Evolutionary conservation across 1,139 yeast species (phyloP).

Genomic region (Yamadazyma triangularis): DNA sequence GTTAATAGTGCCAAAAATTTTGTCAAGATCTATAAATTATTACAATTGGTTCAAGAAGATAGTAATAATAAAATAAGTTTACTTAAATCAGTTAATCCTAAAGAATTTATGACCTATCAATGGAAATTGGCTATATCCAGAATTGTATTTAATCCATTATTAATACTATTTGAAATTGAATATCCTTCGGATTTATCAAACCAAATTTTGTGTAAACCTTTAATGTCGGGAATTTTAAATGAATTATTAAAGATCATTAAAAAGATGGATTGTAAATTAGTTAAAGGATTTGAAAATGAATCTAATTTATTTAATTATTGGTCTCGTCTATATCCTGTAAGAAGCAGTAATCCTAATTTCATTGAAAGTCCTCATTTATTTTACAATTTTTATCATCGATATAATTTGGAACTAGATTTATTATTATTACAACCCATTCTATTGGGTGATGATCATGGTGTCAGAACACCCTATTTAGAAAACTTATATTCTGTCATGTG

Average conservation of each 20-base stretch:
- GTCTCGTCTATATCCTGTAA: constrained; percentile 40
- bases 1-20: constrained; percentile 17
- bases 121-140: constrained; percentile 83
- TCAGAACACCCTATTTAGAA: constrained; percentile 87
- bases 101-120: constrained; percentile 67
- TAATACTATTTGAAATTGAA: constrained; percentile 68
- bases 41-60: constrained; percentile 32
- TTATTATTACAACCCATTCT: constrained; percentile 79
- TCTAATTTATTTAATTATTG: constrained; percentile 52
- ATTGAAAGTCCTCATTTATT: constrained; percentile 50
- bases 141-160: constrained; percentile 71
- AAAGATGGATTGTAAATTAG: constrained; percentile 72
- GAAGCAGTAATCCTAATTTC: constrained; percentile 18
- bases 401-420: constrained; percentile 63
- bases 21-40: constrained; percentile 26
- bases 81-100: constrained; percentile 46
- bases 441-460: constrained; percentile 78
- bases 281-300: constrained; percentile 64
- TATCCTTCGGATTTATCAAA: constrained; percentile 52
- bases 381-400: constrained; percentile 54
- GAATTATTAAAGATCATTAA: constrained; percentile 73
- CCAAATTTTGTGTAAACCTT: constrained; percentile 80
- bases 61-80: constrained; percentile 33
- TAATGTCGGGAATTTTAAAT: constrained; percentile 70
- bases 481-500: constrained; percentile 77